A percentile compares a stretch with the other conserved stretches of the same genome.
Evolutionary conservation across 2,329 filamentous ascomycete genomes (phyloP).

Genomic region (Colletotrichum sidae): DNA sequence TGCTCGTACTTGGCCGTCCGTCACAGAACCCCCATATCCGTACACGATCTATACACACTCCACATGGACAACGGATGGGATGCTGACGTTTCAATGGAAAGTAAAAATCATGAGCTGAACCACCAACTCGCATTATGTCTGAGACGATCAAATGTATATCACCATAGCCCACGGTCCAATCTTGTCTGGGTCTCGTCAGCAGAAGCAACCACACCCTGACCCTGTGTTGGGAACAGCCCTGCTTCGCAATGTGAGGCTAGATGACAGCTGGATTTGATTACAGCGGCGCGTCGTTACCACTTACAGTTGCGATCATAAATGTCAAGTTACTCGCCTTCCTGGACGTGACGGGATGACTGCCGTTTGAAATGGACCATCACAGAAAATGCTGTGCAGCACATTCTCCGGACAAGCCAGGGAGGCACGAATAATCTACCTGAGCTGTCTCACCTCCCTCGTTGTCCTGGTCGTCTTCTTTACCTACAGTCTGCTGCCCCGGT

Average conservation of each 20-base stretch:
- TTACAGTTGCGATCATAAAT: too few relatives aligned
- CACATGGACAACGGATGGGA: too few relatives aligned
- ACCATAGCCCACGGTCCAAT: constrained; percentile 3
- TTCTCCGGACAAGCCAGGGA: neutral
- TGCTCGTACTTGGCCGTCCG: too few relatives aligned
- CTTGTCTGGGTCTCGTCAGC: neutral
- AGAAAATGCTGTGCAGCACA: constrained; percentile 5
- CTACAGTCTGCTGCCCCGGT: neutral
- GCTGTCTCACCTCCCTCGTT: constrained; percentile 8
- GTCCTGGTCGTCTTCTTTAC: constrained; percentile 8
- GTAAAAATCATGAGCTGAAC: constrained; percentile 22
- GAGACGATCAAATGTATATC: constrained; percentile 11
- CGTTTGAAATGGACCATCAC: neutral
- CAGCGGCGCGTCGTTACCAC: too few relatives aligned
- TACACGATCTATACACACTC: too few relatives aligned
- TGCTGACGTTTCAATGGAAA: constrained; percentile 22
- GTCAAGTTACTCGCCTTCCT: too few relatives aligned
- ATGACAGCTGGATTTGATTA: too few relatives aligned
- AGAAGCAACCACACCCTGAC: too few relatives aligned
- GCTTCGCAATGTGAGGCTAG: too few relatives aligned
- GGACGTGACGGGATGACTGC: too few relatives aligned
- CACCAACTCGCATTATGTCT: neutral
- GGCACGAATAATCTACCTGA: constrained; percentile 8
- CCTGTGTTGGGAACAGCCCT: too few relatives aligned
- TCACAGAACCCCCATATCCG: too few relatives aligned